Percentiles rank a stretch among this genome's conserved stretches.
These are phyloP conservation scores for Clohesyomyces aquaticus DNA, from an alignment of 495 filamentous ascomycete genomes.

Conservation along the genomic window DNA sequence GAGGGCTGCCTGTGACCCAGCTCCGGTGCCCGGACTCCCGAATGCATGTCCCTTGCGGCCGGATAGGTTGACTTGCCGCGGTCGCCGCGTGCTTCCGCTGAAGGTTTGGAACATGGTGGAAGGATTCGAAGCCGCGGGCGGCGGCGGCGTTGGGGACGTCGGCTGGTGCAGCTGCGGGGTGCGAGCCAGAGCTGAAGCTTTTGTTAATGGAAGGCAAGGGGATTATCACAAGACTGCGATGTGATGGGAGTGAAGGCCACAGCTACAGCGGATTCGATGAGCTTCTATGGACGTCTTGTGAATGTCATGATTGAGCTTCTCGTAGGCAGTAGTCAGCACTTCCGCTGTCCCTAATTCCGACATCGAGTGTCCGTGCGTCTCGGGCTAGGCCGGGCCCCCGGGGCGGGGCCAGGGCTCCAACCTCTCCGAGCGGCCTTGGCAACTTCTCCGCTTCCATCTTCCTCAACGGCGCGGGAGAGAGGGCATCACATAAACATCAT, in stretches of 20 bases:
- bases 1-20: constrained; percentile 74
- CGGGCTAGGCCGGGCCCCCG: too few relatives aligned
- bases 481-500: too few relatives aligned
- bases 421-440: too few relatives aligned
- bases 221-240: too few relatives aligned
- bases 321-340: constrained; percentile 12
- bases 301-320: constrained; percentile 10
- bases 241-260: background rate
- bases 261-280: constrained; percentile 11
- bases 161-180: background rate
- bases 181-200: background rate
- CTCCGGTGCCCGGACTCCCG: constrained; percentile 52
- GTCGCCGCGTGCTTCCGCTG: constrained; percentile 80
- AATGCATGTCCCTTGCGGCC: constrained; percentile 81
- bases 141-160: background rate
- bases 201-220: background rate
- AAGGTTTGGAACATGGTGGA: constrained; percentile 83
- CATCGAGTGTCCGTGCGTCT: background rate
- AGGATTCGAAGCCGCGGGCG: background rate
- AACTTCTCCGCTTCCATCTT: too few relatives aligned
- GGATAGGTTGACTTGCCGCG: constrained; percentile 90
- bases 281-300: constrained; percentile 5
- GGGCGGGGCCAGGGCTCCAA: too few relatives aligned
- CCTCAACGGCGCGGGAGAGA: too few relatives aligned
- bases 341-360: background rate